Base-by-base conservation (phyloP, 106 monocot genomes). In the Acorus gramineus region DNA sequence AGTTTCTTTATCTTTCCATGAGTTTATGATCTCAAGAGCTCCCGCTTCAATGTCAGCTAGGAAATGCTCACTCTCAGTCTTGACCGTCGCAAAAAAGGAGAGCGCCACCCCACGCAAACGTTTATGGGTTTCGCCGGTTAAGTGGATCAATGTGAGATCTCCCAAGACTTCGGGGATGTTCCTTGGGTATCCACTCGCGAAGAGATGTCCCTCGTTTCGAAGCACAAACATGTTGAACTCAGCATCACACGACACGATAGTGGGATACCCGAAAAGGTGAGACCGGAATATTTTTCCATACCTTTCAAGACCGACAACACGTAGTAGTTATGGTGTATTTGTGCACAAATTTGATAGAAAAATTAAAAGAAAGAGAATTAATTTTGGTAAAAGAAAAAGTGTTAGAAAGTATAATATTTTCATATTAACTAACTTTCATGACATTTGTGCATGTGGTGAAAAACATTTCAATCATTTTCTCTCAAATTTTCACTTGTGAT, bases 151-250 rank as follows among this genome's bases (percentile, higher is more conserved):
- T 7, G 65, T 64, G 6, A 42, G 46, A 3, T 68, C 54, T 5
- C 76, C 76, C 3, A 81, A 12, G 5, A 76, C 68, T 11, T 50
- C 64, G 7, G 51, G 71, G 44, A 81, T 64, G 58, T 14, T 63
- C 54, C 2, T 54, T 2, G 75, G 80, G 14, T 81, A 81, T 3
- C 76, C 58, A 6, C 51, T 50, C 8, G n/a, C 9, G 10, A 81
- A 70, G 28, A 76, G 50, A 12, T 50, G 68, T 0, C 56, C 80
- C 76, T 81, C 80, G 12, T 81, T 81, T 11, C 72, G 59, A 10
- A 81, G 64, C 44, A 81, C 51, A 59, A 76, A 81, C 14, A 44
- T 49, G 9, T 81, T 81, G 68, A 76, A 68, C 57, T 72, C 72
- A 4, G 47, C 49, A 46, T 81, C 80, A 53, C 80, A 76, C 2